phyloP scores from a whole-genome alignment of 331 rosid species.

The Saraca asoca region DNA sequence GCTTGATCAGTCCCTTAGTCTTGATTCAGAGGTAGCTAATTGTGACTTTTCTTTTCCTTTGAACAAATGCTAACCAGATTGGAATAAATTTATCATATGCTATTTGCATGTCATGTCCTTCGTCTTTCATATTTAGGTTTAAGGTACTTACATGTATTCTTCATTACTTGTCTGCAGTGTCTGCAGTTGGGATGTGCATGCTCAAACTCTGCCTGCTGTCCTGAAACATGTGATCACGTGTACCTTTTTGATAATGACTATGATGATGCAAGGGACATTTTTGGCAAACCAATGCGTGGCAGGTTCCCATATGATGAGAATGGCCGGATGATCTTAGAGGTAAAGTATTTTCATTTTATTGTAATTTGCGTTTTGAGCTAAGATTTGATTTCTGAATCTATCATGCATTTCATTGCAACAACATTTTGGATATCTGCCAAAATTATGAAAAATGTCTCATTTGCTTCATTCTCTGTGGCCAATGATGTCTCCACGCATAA shows the following conservation, averaged over 20 bases:
- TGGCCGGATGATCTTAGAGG: constrained; percentile 91
- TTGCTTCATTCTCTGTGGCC: constrained; percentile 11
- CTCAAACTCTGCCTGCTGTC: constrained; percentile 62
- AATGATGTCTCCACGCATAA: neutral
- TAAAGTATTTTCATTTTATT: constrained; percentile 39
- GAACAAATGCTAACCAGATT: constrained; percentile 29
- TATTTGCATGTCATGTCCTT: constrained; percentile 23
- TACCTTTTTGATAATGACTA: constrained; percentile 89
- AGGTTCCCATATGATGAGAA: constrained; percentile 91
- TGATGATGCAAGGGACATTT: constrained; percentile 85
- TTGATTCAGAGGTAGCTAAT: constrained; percentile 72
- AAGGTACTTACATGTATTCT: neutral
- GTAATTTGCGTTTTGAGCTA: constrained; percentile 30
- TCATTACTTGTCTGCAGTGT: constrained; percentile 50
- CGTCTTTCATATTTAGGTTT: constrained; percentile 1
- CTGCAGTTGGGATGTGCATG: constrained; percentile 85
- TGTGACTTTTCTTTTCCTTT: constrained; percentile 29
- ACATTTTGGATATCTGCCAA: no score
- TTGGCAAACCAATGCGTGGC: constrained; percentile 80
- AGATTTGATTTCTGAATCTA: constrained; percentile 32
- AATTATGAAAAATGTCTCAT: neutral
- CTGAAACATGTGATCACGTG: constrained; percentile 90
- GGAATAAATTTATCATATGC: constrained; percentile 3
- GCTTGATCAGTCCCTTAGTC: constrained; percentile 64
- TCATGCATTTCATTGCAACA: constrained; percentile 20